Base-by-base conservation (phyloP, 495 filamentous ascomycete species). In the Acidomyces sp. region DNA sequence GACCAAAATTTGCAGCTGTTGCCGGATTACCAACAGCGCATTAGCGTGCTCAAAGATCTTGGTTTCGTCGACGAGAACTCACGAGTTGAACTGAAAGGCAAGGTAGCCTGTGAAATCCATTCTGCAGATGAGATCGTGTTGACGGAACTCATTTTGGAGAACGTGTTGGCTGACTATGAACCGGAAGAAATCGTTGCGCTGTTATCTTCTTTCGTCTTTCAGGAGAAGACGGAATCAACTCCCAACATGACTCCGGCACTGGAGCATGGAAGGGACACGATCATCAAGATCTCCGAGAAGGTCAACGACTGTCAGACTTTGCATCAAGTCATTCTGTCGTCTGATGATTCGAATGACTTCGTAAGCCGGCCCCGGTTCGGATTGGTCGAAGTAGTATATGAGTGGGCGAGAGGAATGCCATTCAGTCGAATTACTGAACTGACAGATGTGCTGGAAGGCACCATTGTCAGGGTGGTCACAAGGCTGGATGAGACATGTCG, bases 81-180 rank as follows among this genome's bases (percentile, higher is more conserved):
- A 24, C 75, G 85, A 32, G 88, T 96, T 23, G 80, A 87, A 62
- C 69, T 97, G 45, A 97, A 97, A 63, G 90, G 90, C 58, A 93
- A 95, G 62, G 90, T 97, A 22, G 90, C 90, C 13, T 97, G 90
- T 63, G 90, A 97, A 68, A 83, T 97, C 48, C 92, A 96, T 64
- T 94, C 88, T 3, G 85, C 88, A 13, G 90, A 94, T 55, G 90
- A 96, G 60, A 73, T 97, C n/a, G 86, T 96, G 6, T 73, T 97
- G 19, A 97, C 90, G 1, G 90, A 97, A 57, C 71, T 97, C 3
- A 78, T 97, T 34, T 75, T 97, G 12, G 92, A 97, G 51, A 97
- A 97, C 57, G 85, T 93, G 4, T 75, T 97, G 3, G 85, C 86
- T 15, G 82, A 93, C 46, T 96, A 85, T 59, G 88, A 93, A 46